Base-by-base conservation (phyloP, 495 filamentous ascomycete species). In the Niebla homalea region DNA sequence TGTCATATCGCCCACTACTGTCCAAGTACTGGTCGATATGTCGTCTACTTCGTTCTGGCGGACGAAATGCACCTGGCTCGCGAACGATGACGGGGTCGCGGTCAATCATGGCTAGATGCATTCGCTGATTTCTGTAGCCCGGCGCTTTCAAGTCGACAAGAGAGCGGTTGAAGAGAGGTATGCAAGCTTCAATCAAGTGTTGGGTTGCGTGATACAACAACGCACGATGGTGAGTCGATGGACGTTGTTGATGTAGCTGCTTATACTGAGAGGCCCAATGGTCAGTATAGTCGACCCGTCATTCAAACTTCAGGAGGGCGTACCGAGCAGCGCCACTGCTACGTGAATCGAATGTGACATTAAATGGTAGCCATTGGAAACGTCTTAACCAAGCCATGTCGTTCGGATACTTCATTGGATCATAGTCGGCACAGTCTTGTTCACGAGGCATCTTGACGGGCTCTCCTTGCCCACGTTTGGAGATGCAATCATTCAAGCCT, bases 181-280 rank as follows among this genome's bases (percentile, higher is more conserved):
- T 58, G 4, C 72, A 43, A 20, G 60, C 58, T 15, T 66, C 65
- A 40, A 73, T 67, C 2, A 67, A 36, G 6, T 66, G 54, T 46
- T 78, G 72, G n/a, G 71, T 64, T 20, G 66, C 38, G 3, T 43
- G 39, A 52, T 73, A 72, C n/a, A 70, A 72, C n/a, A 70, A 45
- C 1, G 61, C 41, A 16, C 49, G 43, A 35, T 70, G 51, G 18
- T 59, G 60, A 12, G 49, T 40, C 0, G 75, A 49, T 71, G 74
- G 35, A 72, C 64, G 50, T 70, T 70, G 55, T 70, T 71, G 58
- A 71, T 71, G 56, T 73, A 78, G 50, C 57, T 68, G 5, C 57
- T 56, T 45, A 69, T 62, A 41, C 64, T 59, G 57, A 57, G 63
- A 16, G 49, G 16, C 19, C 18, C 8, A 51, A 19, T 16, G 2